Conservation (phyloP, 192 early-diverging fungal genomes). For the Jimgerdemannia lactiflua region DNA sequence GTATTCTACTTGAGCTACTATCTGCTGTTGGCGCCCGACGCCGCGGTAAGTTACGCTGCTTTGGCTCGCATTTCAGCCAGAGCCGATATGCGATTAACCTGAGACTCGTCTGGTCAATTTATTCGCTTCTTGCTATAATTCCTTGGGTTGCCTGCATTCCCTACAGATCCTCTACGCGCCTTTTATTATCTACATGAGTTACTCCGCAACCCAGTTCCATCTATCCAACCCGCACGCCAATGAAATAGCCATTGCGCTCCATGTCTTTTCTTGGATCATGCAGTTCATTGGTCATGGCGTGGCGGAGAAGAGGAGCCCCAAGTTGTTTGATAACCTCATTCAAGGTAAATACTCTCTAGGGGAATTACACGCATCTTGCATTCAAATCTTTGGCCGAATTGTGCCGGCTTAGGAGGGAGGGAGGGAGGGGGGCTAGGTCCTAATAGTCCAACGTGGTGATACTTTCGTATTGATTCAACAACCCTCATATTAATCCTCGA, state of each 20-base stretch:
- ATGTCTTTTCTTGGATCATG: conserved; percentile 75
- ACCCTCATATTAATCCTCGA: not conserved
- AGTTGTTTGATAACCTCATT: conserved; percentile 78
- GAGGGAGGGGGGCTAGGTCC: too few relatives aligned
- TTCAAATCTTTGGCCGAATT: too few relatives aligned
- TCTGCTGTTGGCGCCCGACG: conserved; percentile 65
- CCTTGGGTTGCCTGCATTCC: not conserved
- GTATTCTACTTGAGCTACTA: conserved; percentile 74
- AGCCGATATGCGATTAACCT: too few relatives aligned
- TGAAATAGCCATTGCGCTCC: conserved; percentile 53
- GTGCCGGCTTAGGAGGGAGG: too few relatives aligned
- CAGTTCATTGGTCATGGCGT: conserved; percentile 93
- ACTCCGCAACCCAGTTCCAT: conserved; percentile 63
- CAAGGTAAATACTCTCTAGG: conserved; percentile 40
- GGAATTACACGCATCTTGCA: conserved; percentile 8
- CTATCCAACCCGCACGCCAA: conserved; percentile 45
- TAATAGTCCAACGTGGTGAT: not conserved
- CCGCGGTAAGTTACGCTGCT: conserved; percentile 52
- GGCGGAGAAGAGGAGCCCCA: conserved; percentile 84
- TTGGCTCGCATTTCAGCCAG: conserved; percentile 13
- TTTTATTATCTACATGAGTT: conserved; percentile 56
- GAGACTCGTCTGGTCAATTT: too few relatives aligned
- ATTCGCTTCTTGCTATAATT: not conserved
- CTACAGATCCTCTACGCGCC: conserved; percentile 52
- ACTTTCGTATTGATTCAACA: not conserved